Conservation (phyloP, 768 basidiomycete genomes). For the Kwoniella shandongensis region DNA sequence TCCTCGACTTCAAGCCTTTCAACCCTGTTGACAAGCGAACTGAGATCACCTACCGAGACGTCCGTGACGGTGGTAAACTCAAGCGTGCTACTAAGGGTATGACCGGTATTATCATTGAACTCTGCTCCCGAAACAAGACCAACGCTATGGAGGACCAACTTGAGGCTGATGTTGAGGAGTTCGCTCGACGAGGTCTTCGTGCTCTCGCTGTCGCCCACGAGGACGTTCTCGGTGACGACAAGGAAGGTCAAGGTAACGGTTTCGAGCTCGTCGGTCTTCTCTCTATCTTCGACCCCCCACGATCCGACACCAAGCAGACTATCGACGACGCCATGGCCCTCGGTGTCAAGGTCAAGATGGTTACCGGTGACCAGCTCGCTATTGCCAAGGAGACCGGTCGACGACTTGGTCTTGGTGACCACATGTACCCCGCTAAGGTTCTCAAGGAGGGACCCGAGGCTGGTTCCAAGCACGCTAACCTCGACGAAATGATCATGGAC, state of each 20-base stretch:
- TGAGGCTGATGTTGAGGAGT: constrained; percentile 94
- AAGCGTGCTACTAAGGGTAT: constrained; percentile 99
- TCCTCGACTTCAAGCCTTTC: constrained; percentile 99
- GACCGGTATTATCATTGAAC: constrained; percentile 97
- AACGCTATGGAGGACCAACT: constrained; percentile 85
- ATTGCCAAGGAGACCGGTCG: constrained; percentile 99
- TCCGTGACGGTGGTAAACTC: constrained; percentile 80
- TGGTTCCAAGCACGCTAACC: constrained; percentile 73
- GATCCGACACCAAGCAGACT: constrained; percentile 97
- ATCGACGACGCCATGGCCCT: constrained; percentile 95
- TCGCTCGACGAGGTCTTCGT: constrained; percentile 91
- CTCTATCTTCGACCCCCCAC: constrained; percentile 96
- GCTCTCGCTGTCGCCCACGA: constrained; percentile 95
- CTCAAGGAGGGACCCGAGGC: constrained; percentile 92
- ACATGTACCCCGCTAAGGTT: constrained; percentile 99
- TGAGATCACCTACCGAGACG: constrained; percentile 95
- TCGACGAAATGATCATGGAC: constrained; percentile 99
- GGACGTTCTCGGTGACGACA: constrained; percentile 79
- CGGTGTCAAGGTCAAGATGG: constrained; percentile 99
- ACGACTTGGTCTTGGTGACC: constrained; percentile 95
- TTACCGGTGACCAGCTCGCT: constrained; percentile 99
- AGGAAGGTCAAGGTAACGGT: constrained; percentile 86
- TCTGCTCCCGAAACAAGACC: constrained; percentile 96
- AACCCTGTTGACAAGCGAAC: constrained; percentile 99
- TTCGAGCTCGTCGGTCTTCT: constrained; percentile 97